Evolutionary conservation across 805 yeast species (phyloP).

Genomic region (Metschnikowia cerradonensis): DNA sequence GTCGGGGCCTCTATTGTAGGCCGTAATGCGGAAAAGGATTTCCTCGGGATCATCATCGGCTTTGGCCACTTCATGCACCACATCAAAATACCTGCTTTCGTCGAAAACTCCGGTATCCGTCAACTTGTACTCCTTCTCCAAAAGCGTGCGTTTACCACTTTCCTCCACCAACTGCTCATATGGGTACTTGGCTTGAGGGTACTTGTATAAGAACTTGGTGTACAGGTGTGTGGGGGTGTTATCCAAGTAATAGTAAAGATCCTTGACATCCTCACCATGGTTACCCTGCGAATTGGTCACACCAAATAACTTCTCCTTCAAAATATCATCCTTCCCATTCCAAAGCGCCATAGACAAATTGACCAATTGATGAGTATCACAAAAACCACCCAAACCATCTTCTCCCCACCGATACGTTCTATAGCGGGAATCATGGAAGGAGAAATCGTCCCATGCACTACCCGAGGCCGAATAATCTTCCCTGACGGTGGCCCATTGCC

Average conservation of each 20-base stretch:
- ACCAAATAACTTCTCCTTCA: conserved; percentile 85
- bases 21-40: conserved; percentile 77
- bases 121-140: conserved; percentile 74
- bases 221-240: conserved; percentile 92
- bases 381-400: conserved; percentile 88
- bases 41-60: conserved; percentile 78
- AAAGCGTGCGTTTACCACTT: conserved; percentile 60
- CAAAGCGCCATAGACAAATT: conserved; percentile 82
- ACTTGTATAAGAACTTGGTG: conserved; percentile 87
- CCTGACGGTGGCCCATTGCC: conserved; percentile 72
- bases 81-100: conserved; percentile 77
- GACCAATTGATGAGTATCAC: conserved; percentile 75
- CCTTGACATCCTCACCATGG: conserved; percentile 95
- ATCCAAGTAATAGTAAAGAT: conserved; percentile 77
- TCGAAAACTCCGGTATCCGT: conserved; percentile 76
- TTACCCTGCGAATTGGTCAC: conserved; percentile 91
- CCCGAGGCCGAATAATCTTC: conserved; percentile 86
- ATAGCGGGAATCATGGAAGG: conserved; percentile 77
- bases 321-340: conserved; percentile 82
- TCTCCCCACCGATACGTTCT: conserved; percentile 93
- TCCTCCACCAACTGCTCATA: conserved; percentile 68
- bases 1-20: conserved; percentile 75
- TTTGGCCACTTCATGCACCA: conserved; percentile 87
- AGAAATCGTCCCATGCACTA: conserved; percentile 86
- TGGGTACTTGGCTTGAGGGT: conserved; percentile 84